phyloP scores from a whole-genome alignment of 306 rosid genomes.

The Sophora flavescens region DNA sequence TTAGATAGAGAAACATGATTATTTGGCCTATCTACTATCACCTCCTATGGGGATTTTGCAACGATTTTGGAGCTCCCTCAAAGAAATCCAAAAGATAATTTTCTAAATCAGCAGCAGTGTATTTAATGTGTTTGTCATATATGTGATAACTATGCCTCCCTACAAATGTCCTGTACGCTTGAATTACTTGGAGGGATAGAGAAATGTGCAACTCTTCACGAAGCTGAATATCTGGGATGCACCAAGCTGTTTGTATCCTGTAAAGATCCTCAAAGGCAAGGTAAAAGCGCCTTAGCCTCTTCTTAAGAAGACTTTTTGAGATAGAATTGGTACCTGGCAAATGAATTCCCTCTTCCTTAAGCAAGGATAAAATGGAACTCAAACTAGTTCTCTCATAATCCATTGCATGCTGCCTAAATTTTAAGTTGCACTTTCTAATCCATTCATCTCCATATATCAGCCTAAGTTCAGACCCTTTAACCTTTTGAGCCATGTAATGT shows the following conservation, averaged over 20 bases:
- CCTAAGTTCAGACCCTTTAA: conserved; percentile 78
- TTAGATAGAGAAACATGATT: conserved; percentile 42
- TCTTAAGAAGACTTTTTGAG: conserved; percentile 71
- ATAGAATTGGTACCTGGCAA: conserved; percentile 60
- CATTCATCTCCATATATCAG: conserved; percentile 71
- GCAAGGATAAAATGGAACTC: conserved; percentile 71
- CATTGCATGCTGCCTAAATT: conserved; percentile 78
- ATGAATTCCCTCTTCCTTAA: conserved; percentile 74
- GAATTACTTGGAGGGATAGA: conserved; percentile 70
- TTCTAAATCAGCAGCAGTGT: conserved; percentile 81
- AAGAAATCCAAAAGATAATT: conserved; percentile 77
- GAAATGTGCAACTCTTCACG: conserved; percentile 82
- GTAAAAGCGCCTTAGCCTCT: conserved; percentile 72
- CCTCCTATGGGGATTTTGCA: conserved; percentile 69
- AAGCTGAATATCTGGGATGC: conserved; percentile 73
- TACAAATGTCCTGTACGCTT: conserved; percentile 77
- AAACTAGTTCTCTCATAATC: conserved; percentile 85
- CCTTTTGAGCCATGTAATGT: conserved; percentile 91
- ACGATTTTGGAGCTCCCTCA: conserved; percentile 77
- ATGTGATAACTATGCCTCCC: too few relatives aligned
- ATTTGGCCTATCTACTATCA: conserved; percentile 52
- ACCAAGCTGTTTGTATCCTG: conserved; percentile 81
- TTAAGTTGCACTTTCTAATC: conserved; percentile 73
- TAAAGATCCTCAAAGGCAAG: conserved; percentile 83
- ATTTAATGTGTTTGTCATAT: conserved; percentile 67